These are phyloP conservation scores for Rhodomyrtus tomentosa DNA, from an alignment of 345 rosid species.

Conservation along the genomic window DNA sequence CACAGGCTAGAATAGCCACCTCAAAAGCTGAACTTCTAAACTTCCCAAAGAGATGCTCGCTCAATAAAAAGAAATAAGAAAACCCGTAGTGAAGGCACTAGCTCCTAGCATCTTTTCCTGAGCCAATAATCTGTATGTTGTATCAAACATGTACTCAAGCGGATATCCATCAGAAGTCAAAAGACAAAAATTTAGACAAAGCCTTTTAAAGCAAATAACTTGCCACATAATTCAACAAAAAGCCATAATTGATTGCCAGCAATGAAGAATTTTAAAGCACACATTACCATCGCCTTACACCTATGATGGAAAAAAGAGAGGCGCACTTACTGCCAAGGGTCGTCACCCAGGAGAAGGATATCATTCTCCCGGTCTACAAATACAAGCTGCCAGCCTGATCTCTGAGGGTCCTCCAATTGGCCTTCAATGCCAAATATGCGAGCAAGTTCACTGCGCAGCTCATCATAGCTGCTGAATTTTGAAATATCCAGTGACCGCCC, in stretches of 20 bases:
- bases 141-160: background rate
- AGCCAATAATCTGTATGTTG: background rate
- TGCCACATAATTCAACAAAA: background rate
- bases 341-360: constrained; percentile 42
- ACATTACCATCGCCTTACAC: background rate
- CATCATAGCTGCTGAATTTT: constrained; percentile 36
- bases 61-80: background rate
- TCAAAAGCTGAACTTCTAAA: background rate
- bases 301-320: background rate
- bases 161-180: background rate
- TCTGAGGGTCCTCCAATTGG: constrained; percentile 41
- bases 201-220: background rate
- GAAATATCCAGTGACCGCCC: constrained; percentile 40
- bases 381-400: constrained; percentile 62
- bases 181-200: background rate
- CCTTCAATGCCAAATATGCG: constrained; percentile 40
- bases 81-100: background rate
- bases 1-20: background rate
- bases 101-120: background rate
- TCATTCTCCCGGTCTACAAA: constrained; percentile 46
- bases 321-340: constrained; percentile 37
- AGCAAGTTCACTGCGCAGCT: constrained; percentile 37
- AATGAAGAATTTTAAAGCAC: background rate
- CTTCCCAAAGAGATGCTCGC: background rate
- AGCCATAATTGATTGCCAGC: background rate